These are phyloP conservation scores for Salix dunnii DNA, from an alignment of 345 rosid species.

Conservation along the genomic window DNA sequence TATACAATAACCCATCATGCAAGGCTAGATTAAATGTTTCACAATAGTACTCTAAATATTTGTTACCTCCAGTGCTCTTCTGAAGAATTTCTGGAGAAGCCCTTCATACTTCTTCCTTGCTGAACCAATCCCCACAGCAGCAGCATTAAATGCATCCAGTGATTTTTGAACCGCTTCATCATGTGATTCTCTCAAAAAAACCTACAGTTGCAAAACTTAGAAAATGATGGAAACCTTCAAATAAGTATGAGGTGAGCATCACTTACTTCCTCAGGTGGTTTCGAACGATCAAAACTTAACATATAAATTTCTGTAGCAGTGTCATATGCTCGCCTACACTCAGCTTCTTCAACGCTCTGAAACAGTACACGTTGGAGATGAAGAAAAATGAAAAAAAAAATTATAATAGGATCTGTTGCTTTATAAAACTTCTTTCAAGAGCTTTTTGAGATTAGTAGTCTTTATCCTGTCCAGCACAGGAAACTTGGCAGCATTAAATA, in stretches of 20 bases:
- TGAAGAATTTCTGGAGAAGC: constrained; percentile 76
- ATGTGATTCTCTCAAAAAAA: constrained; percentile 75
- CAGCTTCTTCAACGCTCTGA: constrained; percentile 98
- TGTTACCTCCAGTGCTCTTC: constrained; percentile 78
- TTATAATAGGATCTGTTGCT: background rate
- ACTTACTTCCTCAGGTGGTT: constrained; percentile 85
- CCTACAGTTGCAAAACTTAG: constrained; percentile 47
- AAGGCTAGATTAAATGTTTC: background rate
- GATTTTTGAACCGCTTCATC: constrained; percentile 83
- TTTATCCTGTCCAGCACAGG: background rate
- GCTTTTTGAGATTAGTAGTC: background rate
- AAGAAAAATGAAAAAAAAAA: background rate
- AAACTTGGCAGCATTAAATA: background rate
- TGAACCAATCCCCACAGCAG: constrained; percentile 82
- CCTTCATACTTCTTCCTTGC: constrained; percentile 80
- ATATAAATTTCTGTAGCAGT: constrained; percentile 66
- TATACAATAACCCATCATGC: background rate
- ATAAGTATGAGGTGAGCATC: constrained; percentile 7
- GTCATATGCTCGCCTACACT: constrained; percentile 89
- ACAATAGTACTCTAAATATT: background rate
- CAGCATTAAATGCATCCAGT: constrained; percentile 56
- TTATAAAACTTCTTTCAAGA: background rate
- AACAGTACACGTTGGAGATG: constrained; percentile 3
- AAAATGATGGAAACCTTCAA: constrained; percentile 19
- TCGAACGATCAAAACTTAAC: constrained; percentile 65